A percentile compares a stretch with the other conserved stretches of the same genome.
Evolutionary conservation across 305 asterid species (phyloP).

Genomic region (Rubia peregrina): DNA sequence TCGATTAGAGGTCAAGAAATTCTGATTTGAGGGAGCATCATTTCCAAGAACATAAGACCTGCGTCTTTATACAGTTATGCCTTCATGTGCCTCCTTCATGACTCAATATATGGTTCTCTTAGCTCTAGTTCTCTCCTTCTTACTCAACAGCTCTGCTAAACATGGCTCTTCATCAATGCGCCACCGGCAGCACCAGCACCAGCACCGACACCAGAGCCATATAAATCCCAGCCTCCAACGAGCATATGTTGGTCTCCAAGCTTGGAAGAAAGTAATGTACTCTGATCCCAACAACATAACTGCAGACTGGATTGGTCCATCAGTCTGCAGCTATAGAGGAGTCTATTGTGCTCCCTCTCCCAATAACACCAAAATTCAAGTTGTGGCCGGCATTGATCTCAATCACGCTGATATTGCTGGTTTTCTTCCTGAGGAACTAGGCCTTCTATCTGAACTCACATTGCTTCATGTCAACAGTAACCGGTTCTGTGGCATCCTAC

Average conservation of each 20-base stretch:
- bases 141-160: conserved; percentile 28
- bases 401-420: conserved; percentile 65
- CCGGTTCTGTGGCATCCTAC: conserved; percentile 69
- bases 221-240: conserved; percentile 28
- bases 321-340: conserved; percentile 55
- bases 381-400: conserved; percentile 67
- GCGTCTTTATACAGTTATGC: conserved; percentile 23
- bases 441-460: conserved; percentile 52
- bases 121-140: conserved; percentile 24
- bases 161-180: conserved; percentile 19
- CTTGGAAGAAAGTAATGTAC: conserved; percentile 58
- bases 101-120: conserved; percentile 23
- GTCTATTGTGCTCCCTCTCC: conserved; percentile 49
- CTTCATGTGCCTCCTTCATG: conserved; percentile 24
- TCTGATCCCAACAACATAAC: conserved; percentile 62
- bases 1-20: neutral
- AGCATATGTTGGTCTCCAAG: conserved; percentile 54
- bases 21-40: neutral
- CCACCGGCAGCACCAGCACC: conserved; percentile 12
- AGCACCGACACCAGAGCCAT: conserved; percentile 17
- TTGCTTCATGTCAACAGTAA: conserved; percentile 56
- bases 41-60: conserved; percentile 2
- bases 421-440: conserved; percentile 48
- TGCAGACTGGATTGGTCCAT: conserved; percentile 52
- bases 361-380: conserved; percentile 28